Percentiles rank a stretch among this genome's conserved stretches.
phyloP scores from a whole-genome alignment of 768 basidiomycete species.

The Trametes elegans region DNA sequence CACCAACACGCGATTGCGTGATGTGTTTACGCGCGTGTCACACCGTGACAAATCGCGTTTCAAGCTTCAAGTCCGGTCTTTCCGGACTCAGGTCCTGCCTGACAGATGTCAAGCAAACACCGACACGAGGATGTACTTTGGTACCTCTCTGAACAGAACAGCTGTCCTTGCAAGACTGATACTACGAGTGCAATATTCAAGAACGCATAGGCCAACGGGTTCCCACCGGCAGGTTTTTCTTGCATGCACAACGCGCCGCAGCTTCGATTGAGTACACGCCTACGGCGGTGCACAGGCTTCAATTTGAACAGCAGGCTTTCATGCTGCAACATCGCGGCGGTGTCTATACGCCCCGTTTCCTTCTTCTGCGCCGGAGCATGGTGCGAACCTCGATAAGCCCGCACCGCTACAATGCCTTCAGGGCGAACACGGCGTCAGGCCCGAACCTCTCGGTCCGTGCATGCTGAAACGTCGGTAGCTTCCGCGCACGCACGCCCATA shows the following conservation, averaged over 20 bases:
- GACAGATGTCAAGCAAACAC: too few species aligned
- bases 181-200: too few species aligned
- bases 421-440: constrained; percentile 29
- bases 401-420: constrained; percentile 18
- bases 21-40: constrained; percentile 7
- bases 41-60: not conserved
- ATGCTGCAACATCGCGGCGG: not conserved
- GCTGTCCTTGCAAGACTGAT: too few species aligned
- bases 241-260: not conserved
- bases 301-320: not conserved
- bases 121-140: too few species aligned
- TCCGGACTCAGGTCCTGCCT: not conserved
- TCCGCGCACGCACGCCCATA: not conserved
- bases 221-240: too few species aligned
- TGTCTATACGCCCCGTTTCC: not conserved
- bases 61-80: not conserved
- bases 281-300: not conserved
- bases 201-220: too few species aligned
- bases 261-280: not conserved
- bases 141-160: too few species aligned
- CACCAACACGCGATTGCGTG: not conserved
- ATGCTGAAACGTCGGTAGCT: constrained; percentile 28
- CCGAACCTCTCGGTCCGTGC: constrained; percentile 29
- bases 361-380: constrained; percentile 15
- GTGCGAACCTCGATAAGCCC: not conserved